These are phyloP conservation scores for Hevea brasiliensis DNA, from an alignment of 345 rosid genomes.

Conservation along the genomic window DNA sequence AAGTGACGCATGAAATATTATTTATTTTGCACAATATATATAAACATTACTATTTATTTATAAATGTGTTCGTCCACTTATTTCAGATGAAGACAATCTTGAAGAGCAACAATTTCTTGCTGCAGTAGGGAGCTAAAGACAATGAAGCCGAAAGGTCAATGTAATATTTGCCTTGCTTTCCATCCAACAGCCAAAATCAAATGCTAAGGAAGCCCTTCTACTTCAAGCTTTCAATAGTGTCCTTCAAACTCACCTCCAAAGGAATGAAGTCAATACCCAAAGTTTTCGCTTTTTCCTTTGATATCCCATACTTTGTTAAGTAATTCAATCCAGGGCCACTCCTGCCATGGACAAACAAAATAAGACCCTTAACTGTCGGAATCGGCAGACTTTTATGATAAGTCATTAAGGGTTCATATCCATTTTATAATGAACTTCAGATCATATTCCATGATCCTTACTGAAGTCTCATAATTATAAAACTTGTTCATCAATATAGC, in stretches of 20 bases:
- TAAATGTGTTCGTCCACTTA: no score
- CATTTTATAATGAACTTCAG: no score
- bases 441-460: not conserved
- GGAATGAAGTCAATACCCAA: constrained; percentile 32
- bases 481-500: not conserved
- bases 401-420: not conserved
- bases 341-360: not conserved
- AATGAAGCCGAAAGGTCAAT: not conserved
- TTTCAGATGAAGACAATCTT: no score
- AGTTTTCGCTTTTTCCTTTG: constrained; percentile 17
- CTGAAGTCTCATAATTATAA: no score
- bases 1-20: no score
- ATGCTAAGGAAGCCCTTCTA: constrained; percentile 25
- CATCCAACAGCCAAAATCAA: no score
- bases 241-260: constrained; percentile 30
- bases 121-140: no score
- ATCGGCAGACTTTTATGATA: not conserved
- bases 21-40: no score
- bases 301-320: not conserved
- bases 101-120: not conserved
- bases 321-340: not conserved
- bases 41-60: no score
- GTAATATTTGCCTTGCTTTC: not conserved
- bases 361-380: not conserved
- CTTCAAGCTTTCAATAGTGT: constrained; percentile 34